A percentile compares a stretch with the other conserved stretches of the same genome.
Conservation (phyloP, 805 yeast genomes). For the Starmerella apis region DNA sequence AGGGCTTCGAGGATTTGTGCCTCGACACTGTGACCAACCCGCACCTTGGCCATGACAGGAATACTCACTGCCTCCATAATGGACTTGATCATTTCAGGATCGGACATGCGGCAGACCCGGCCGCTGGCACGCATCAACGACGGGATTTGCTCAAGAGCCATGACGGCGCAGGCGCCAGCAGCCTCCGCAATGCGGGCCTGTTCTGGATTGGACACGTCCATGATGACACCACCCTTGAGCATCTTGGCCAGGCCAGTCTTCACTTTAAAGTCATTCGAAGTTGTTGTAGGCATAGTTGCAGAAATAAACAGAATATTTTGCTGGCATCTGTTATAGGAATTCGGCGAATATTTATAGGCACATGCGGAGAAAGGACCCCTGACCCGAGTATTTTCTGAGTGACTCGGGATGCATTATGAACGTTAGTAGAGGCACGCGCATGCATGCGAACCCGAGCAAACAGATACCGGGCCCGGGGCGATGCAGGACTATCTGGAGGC, state of each 20-base stretch:
- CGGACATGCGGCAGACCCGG: slow-evolving; percentile 77
- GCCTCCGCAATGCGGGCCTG: slow-evolving; percentile 71
- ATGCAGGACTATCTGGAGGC: too few relatives aligned
- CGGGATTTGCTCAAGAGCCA: slow-evolving; percentile 79
- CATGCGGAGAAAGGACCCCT: background rate
- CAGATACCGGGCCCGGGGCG: background rate
- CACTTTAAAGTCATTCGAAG: slow-evolving; percentile 34
- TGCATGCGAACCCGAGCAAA: background rate
- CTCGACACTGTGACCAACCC: slow-evolving; percentile 76
- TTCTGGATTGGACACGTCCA: slow-evolving; percentile 61
- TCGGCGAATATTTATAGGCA: background rate
- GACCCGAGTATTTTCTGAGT: background rate
- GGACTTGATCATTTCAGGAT: slow-evolving; percentile 64
- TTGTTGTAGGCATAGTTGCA: background rate
- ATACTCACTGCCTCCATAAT: slow-evolving; percentile 52
- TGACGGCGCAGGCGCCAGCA: slow-evolving; percentile 83
- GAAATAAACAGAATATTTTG: background rate
- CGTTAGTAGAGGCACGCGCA: background rate
- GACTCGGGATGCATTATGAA: slow-evolving; percentile 3
- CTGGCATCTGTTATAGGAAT: background rate
- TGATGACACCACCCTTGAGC: slow-evolving; percentile 52
- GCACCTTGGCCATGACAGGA: slow-evolving; percentile 72
- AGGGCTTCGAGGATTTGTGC: slow-evolving; percentile 66
- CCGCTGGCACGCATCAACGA: slow-evolving; percentile 77
- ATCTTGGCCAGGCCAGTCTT: slow-evolving; percentile 78